Base-by-base conservation (phyloP, 495 filamentous ascomycete species). In the Aspergillus biplanus region DNA sequence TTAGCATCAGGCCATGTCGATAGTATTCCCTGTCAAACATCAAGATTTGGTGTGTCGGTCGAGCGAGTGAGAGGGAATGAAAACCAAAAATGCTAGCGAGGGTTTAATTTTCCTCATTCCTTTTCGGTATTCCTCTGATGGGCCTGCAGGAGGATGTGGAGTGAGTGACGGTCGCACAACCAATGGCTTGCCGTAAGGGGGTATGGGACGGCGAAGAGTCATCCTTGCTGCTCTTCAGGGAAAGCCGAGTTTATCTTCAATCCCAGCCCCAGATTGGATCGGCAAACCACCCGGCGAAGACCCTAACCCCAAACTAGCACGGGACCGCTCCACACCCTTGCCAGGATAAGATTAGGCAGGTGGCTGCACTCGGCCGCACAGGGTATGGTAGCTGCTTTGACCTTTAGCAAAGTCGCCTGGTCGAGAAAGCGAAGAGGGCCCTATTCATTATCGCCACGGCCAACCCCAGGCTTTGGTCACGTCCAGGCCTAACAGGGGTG, bases 181-280 rank as follows among this genome's bases (percentile, higher is more conserved):
- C 21, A 27, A 27, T 1, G 2, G 21, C 21, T 27, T 27, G 21
- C 21, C 21, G 21, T 27, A 27, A 27, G 21, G 21, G 21, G 21
- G 21, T 27, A 27, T 27, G 21, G 21, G 4, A 44, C n/a, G 39
- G 39, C 39, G 39, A 13, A 13, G 11, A 12, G 39, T 15, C 39
- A 44, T 15, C 39, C 4, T 44, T 44, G 39, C 21, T 44, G 3
- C 39, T 44, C 39, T 44, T 33, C 50, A 11, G 13, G 50, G 33
- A 18, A 32, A 27, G 27, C 31, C 50, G 21, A 32, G 21, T 52
- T 52, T 35, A 55, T 55, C 33, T 44, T 12, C 13, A 55, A n/a
- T 34, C 8, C 32, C 50, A 52, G 33, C 52, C 52, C 52, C 52
- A 35, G 52, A 55, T 55, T 35, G 52, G 32, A 35, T 37, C 52